Conservation (phyloP, 345 rosid species). For the Jatropha curcas region DNA sequence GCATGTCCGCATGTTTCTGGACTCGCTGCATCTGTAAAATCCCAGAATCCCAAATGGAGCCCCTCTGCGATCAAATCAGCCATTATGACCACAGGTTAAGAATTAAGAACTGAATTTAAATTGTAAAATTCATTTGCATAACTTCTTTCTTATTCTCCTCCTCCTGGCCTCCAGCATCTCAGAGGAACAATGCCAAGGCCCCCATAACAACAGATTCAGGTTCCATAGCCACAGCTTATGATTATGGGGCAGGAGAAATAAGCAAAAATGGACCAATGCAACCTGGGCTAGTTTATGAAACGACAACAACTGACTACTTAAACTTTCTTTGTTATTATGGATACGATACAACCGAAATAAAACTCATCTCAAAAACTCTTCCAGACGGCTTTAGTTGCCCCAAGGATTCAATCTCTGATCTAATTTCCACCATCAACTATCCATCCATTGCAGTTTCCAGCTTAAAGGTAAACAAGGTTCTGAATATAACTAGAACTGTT, state of each 20-base stretch:
- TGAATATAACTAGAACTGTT: constrained; percentile 49
- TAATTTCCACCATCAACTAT: constrained; percentile 64
- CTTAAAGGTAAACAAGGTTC: constrained; percentile 37
- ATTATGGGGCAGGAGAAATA: constrained; percentile 70
- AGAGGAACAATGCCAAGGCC: constrained; percentile 51
- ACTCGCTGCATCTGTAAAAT: constrained; percentile 57
- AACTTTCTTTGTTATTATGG: constrained; percentile 73
- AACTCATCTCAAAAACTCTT: constrained; percentile 35
- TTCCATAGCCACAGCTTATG: constrained; percentile 58
- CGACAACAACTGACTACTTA: constrained; percentile 58
- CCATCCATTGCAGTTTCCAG: constrained; percentile 67
- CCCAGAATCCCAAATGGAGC: constrained; percentile 55
- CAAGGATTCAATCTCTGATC: constrained; percentile 41
- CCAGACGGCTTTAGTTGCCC: constrained; percentile 58
- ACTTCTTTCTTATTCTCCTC: neutral
- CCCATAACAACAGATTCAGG: constrained; percentile 57
- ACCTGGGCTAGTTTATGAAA: constrained; percentile 72
- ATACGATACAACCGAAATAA: constrained; percentile 43
- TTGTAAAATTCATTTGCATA: neutral
- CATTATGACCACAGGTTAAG: constrained; percentile 74
- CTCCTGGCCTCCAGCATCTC: constrained; percentile 46
- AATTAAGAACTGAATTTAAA: neutral
- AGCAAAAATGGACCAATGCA: constrained; percentile 49
- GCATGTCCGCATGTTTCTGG: constrained; percentile 81
- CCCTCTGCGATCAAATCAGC: constrained; percentile 80